Base-by-base conservation (phyloP, 148 eudicot genomes). In the Nyssa sinensis region DNA sequence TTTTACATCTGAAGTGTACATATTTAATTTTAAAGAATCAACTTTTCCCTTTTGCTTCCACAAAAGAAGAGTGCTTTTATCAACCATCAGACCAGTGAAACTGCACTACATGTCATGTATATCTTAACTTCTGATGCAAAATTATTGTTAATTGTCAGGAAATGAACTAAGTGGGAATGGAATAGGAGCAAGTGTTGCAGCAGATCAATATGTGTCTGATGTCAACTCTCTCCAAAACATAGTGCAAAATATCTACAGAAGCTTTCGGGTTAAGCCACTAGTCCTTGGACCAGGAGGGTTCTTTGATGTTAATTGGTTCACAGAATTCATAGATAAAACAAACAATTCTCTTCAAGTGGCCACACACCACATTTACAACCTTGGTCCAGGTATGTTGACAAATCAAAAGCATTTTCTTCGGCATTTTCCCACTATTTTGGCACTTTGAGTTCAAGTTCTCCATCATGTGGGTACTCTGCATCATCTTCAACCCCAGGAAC, bases 241-340 rank as follows among this genome's bases (percentile, higher is more conserved):
- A 41, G 82, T 91, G 16, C 78, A 91, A 49, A 70, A 81, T 5
- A 32, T 85, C 44, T 91, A 89, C 67, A 74, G 31, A 55, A 84
- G 76, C 1, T 76, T 64, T 37, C 5, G 75, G 19, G 67, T 78
- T 3, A 91, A 80, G 85, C 96, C 96, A 27, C 63, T 89, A 24
- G 82, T 93, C 24, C 66, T 93, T 5, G 98, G 89, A 19, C 98
- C 98, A 10, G 98, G 98, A 71, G 98, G 98, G 0, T 88, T 93
- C 70, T 89, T 89, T 63, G 84, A 89, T 77, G 66, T 81, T 51
- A 33, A 32, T 9, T 93, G 96, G 96, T 89, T 91, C 67, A 51
- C 87, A 29, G 77, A 79, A 71, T 89, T 82, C 66, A 33, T 85
- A 21, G 62, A 51, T 3, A 75, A 75, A 75, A 64, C 93, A n/a